A percentile compares a stretch with the other conserved stretches of the same genome.
Evolutionary conservation across 2,329 filamentous ascomycete genomes (phyloP).

Genomic region (Rutstroemia sp.): DNA sequence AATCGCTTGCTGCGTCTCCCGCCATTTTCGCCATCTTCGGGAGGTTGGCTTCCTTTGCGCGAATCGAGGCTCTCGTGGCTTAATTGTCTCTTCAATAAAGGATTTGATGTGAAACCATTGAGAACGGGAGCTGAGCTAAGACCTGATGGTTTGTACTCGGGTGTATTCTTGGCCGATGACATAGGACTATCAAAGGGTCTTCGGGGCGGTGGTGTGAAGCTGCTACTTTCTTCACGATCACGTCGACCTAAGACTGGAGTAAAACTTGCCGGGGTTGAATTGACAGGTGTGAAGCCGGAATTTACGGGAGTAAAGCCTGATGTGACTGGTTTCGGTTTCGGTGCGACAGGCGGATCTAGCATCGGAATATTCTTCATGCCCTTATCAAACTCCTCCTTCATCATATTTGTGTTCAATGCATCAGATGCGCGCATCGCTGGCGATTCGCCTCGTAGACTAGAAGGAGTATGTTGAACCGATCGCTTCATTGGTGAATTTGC

Average conservation of each 20-base stretch:
- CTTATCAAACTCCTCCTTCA: conserved; percentile 34
- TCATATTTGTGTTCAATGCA: conserved; percentile 45
- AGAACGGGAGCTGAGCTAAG: conserved; percentile 43
- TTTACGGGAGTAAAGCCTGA: conserved; percentile 36
- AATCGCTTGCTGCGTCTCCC: conserved; percentile 86
- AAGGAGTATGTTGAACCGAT: conserved; percentile 51
- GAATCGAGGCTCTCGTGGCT: conserved; percentile 45
- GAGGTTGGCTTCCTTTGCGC: conserved; percentile 24
- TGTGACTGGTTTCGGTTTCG: conserved; percentile 16
- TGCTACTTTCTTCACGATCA: conserved; percentile 44
- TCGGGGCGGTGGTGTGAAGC: conserved; percentile 43
- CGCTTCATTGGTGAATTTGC: conserved; percentile 66
- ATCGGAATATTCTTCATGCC: conserved; percentile 30
- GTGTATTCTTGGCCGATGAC: conserved; percentile 55
- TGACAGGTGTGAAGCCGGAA: conserved; percentile 49
- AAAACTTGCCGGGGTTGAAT: neutral
- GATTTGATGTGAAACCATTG: conserved; percentile 43
- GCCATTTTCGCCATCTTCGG: conserved; percentile 48
- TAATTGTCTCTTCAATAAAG: conserved; percentile 66
- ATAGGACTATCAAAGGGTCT: conserved; percentile 54
- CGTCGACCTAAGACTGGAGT: conserved; percentile 34
- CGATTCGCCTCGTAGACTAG: conserved; percentile 55
- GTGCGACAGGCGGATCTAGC: conserved; percentile 25
- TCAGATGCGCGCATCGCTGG: conserved; percentile 54
- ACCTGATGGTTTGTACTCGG: conserved; percentile 52